phyloP scores from a whole-genome alignment of 148 eudicot species.

The Bassia scoparia region DNA sequence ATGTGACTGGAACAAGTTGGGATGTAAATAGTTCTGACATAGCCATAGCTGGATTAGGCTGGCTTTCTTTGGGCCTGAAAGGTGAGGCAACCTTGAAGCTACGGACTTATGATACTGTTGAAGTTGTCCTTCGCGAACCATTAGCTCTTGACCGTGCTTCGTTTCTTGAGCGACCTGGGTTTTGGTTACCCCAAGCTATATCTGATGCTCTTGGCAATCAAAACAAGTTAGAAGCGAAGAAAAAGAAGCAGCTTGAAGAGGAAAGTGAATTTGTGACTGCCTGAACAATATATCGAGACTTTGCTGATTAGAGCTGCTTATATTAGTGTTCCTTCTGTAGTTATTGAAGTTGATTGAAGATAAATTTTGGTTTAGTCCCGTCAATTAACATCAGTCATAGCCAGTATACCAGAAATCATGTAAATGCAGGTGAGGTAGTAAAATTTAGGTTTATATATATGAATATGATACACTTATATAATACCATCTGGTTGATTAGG shows the following conservation, averaged over 20 bases:
- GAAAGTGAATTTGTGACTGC: conserved; percentile 25
- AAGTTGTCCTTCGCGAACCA: conserved; percentile 67
- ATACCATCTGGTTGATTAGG: too few relatives aligned
- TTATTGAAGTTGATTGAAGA: background rate
- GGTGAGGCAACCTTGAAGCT: conserved; percentile 71
- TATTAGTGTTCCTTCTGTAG: background rate
- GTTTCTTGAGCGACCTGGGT: conserved; percentile 77
- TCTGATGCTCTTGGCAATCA: conserved; percentile 78
- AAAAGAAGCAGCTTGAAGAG: conserved; percentile 39
- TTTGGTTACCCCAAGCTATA: conserved; percentile 84
- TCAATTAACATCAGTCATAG: background rate
- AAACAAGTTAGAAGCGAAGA: conserved; percentile 57
- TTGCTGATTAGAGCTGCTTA: background rate
- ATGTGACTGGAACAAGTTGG: conserved; percentile 87
- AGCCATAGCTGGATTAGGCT: conserved; percentile 78
- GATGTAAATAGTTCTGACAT: conserved; percentile 72
- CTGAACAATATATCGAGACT: background rate
- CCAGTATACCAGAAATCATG: background rate
- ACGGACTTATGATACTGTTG: conserved; percentile 64
- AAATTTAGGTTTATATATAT: conserved; percentile 9
- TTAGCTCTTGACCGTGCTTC: conserved; percentile 79
- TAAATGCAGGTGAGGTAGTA: background rate
- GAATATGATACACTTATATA: too few relatives aligned
- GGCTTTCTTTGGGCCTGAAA: conserved; percentile 91
- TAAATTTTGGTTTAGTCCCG: background rate